Evolutionary conservation across 1,139 yeast genomes (phyloP), one percentile per base, ranked within the genome.

Genomic region (Saccharomyces hybrid): DNA sequence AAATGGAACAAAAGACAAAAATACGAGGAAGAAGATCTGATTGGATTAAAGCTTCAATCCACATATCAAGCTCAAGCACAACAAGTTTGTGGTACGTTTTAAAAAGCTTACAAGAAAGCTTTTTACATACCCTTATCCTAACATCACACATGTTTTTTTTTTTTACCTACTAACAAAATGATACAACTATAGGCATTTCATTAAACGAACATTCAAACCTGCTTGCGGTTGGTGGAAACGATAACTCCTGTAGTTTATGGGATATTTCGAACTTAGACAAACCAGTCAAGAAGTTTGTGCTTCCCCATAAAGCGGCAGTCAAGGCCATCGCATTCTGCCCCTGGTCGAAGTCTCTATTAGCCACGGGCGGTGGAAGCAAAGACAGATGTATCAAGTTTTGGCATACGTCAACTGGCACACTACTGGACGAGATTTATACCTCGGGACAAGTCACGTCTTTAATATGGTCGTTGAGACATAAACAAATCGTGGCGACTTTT

Each of bases 321-420:
- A 87, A 87, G 67, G 95, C 95, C 0, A 75, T 87, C 57, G 82
- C 88, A 26, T 87, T 84, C 74, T 86, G 95, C 67, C 95, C 95
- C 0, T 85, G 86, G 82, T 85, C 87, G 58, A 80, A 79, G 53
- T 80, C 85, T 48, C 69, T 87, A 28, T 71, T 87, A 53, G 95
- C 89, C 7, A 86, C 95, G 0, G 95, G 95, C 0, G 95, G 91
- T 21, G 95, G 95, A 0, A 82, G 88, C 27, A 81, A 84, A 54
- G 95, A 87, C 66, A 77, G 86, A 74, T 75, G 75, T 26, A 73
- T 76, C 12, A 74, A 89, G 53, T 88, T 89, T 66, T 90, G 97
- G 96, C 96, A 91, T 69, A 78, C 93, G 0, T 72, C 73, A 2
- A 77, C 93, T 0, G 97, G 96, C 0, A 84, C 93, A 0, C 68